Base-by-base conservation (phyloP, 768 basidiomycete species). In the Hygrocybe punicea region DNA sequence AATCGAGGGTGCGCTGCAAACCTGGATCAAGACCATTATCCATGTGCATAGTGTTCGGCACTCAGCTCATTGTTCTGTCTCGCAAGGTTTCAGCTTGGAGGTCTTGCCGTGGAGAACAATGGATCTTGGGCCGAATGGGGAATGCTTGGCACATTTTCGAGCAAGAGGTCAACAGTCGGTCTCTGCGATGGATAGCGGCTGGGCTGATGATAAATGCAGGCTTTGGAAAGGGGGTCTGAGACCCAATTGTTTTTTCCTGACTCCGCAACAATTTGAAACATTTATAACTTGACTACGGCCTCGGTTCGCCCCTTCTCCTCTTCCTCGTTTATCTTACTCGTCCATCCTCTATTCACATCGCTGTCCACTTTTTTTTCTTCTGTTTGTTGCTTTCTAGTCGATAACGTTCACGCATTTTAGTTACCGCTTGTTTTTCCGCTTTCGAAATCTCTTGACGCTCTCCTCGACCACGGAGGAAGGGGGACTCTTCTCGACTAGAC, bases 41-140 rank as follows among this genome's bases (percentile, higher is more conserved):
- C 23, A 2, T 25, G 46, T 36, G 47, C 42, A 29, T 42, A 29
- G 29, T 8, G 29, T 8, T 4, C 29, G 8, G 56, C 42, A 53
- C 55, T 59, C 59, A 60, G 23, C 29, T 39, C 68, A 73, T 73
- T 73, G 72, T 73, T 69, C 71, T 17, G 35, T 65, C 61, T 55
- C 25, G 62, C 61, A 58, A 56, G 64, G 62, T 45, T 40, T 25
- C 56, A 55, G 37, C 52, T 23, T 17, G n/a, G 45, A 47, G 11
- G 23, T 24, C 23, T 47, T 47, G 8, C 21, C n/a, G 45, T 3
- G 59, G 44, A 64, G 63, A 57, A 66, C 63, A 67, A 68, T 68
- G 66, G 55, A 51, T 51, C 48, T 45, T 39, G 19, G 47, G 25
- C 19, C 35, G 13, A 51, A 50, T 51, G 46, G 7, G 36, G 39